Percentiles rank a stretch among this genome's conserved stretches.
phyloP scores from a whole-genome alignment of 192 early-diverging fungal genomes.

The Geranomyces variabilis region DNA sequence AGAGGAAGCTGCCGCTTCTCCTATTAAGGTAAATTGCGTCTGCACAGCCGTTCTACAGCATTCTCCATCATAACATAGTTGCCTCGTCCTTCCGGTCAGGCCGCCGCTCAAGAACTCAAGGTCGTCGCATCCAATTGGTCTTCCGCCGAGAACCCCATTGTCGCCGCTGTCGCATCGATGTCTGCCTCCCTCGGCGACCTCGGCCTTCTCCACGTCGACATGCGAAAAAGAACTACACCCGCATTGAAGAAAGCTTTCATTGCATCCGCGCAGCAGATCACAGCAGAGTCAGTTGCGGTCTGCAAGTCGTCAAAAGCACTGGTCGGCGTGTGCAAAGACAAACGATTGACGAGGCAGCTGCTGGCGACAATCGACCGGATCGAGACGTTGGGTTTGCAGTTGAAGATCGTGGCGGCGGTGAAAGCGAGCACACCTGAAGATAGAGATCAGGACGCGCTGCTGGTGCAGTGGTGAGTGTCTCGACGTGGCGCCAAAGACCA shows the following conservation, averaged over 20 bases:
- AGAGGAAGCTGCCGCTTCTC: conserved; percentile 49
- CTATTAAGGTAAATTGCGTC: conserved; percentile 42
- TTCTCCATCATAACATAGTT: neutral
- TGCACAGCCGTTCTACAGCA: neutral
- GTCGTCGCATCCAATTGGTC: conserved; percentile 55
- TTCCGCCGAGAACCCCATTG: conserved; percentile 47
- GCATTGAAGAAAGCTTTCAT: conserved; percentile 47
- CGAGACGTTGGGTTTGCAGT: conserved; percentile 52
- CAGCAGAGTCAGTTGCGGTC: conserved; percentile 34
- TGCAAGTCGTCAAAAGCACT: conserved; percentile 31
- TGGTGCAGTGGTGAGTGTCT: conserved; percentile 41
- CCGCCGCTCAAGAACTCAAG: conserved; percentile 57
- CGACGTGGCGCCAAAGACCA: too few relatives aligned
- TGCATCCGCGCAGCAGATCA: conserved; percentile 44
- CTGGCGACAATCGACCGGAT: conserved; percentile 32
- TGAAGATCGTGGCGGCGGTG: conserved; percentile 60
- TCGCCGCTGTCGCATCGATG: conserved; percentile 40
- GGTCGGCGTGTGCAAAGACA: conserved; percentile 46
- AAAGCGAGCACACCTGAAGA: conserved; percentile 51
- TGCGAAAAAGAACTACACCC: conserved; percentile 26
- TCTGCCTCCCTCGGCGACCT: conserved; percentile 43
- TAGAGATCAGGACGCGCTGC: conserved; percentile 44
- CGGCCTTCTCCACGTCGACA: conserved; percentile 32
- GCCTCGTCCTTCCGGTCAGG: conserved; percentile 13
- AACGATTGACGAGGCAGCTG: conserved; percentile 36